Evolutionary conservation across 768 basidiomycete species (phyloP).

Genomic region (Leccinellum rugosiceps): DNA sequence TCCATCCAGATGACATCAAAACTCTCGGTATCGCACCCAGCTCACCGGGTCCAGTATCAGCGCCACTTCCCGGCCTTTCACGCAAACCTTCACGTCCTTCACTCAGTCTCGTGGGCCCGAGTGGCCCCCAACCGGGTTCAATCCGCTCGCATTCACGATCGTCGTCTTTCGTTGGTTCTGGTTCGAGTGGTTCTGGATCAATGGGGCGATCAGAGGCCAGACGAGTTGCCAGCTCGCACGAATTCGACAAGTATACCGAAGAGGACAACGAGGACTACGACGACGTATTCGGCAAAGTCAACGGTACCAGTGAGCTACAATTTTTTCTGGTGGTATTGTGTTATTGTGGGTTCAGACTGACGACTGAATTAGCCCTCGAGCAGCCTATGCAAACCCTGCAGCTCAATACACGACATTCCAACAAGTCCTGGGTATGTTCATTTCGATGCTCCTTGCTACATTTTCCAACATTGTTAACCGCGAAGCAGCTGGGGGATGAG

Average conservation of each 20-base stretch:
- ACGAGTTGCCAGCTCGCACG: conserved; percentile 51
- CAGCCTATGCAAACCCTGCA: conserved; percentile 73
- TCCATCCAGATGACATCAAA: conserved; percentile 89
- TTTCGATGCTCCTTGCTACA: conserved; percentile 5
- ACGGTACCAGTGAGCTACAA: conserved; percentile 54
- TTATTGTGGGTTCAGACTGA: not conserved
- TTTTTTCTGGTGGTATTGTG: conserved; percentile 1
- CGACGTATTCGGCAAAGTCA: conserved; percentile 85
- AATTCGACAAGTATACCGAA: conserved; percentile 85
- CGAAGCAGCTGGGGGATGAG: conserved; percentile 67
- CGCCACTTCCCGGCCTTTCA: conserved; percentile 57
- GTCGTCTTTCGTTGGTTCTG: conserved; percentile 48
- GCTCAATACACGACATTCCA: conserved; percentile 82
- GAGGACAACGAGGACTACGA: conserved; percentile 92
- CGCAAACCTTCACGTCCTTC: conserved; percentile 53
- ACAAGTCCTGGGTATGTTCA: conserved; percentile 76
- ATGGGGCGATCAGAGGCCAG: conserved; percentile 66
- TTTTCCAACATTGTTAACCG: not conserved
- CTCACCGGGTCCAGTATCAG: conserved; percentile 61
- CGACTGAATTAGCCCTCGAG: conserved; percentile 43
- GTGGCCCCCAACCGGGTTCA: conserved; percentile 26
- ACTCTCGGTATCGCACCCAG: conserved; percentile 54
- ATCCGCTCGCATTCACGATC: conserved; percentile 53
- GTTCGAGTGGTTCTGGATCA: conserved; percentile 45
- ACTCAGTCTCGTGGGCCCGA: conserved; percentile 42